Conservation (phyloP, 2,329 filamentous ascomycete species). For the Dactylella cylindrospora region DNA sequence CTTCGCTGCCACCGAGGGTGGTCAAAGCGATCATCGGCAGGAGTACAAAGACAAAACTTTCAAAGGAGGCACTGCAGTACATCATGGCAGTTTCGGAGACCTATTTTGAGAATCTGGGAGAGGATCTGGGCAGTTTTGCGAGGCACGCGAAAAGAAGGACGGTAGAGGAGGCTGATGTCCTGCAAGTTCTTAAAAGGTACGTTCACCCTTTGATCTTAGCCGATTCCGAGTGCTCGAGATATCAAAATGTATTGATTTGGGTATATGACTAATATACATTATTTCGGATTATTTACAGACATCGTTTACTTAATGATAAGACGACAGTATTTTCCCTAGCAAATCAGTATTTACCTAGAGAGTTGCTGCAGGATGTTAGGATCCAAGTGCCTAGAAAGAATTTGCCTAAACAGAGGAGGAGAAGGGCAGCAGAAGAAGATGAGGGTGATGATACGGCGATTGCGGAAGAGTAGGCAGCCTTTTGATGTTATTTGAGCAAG, state of each 20-base stretch:
- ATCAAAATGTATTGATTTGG: slow-evolving; percentile 1
- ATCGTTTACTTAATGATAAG: slow-evolving; percentile 70
- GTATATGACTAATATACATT: slow-evolving; percentile 27
- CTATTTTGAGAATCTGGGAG: slow-evolving; percentile 86
- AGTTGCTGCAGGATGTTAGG: slow-evolving; percentile 77
- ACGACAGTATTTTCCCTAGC: slow-evolving; percentile 84
- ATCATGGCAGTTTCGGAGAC: slow-evolving; percentile 81
- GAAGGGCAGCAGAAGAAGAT: slow-evolving; percentile 11
- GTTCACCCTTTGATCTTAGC: slow-evolving; percentile 49
- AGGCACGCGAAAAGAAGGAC: slow-evolving; percentile 79
- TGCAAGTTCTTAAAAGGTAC: slow-evolving; percentile 80
- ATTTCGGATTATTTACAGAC: slow-evolving; percentile 58
- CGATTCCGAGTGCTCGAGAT: not conserved
- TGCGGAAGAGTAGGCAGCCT: not conserved
- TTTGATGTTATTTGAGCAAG: not conserved
- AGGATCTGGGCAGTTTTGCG: slow-evolving; percentile 77
- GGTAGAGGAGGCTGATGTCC: slow-evolving; percentile 81
- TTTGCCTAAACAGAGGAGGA: slow-evolving; percentile 10
- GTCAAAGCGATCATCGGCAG: slow-evolving; percentile 63
- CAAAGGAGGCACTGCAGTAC: slow-evolving; percentile 70
- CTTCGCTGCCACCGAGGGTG: slow-evolving; percentile 69
- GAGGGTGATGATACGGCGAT: slow-evolving; percentile 6
- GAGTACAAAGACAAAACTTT: slow-evolving; percentile 56
- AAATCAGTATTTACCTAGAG: slow-evolving; percentile 75
- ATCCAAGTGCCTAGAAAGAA: slow-evolving; percentile 57